Conservation (phyloP, 2,329 filamentous ascomycete species). For the Harringtonia aguacate region DNA sequence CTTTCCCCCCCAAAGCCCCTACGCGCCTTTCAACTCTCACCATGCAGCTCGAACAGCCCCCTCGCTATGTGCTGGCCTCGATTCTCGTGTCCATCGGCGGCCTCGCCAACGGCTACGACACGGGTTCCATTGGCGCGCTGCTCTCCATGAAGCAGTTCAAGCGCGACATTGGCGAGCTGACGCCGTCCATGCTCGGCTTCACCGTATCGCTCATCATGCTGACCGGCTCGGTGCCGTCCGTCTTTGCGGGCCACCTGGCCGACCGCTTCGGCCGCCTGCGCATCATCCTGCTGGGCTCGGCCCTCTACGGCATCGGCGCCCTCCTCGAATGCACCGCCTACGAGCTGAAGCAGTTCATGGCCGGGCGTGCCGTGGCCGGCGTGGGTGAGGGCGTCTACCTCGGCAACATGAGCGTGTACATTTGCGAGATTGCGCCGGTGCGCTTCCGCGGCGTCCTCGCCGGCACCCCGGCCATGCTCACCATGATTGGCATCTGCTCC, state of each 20-base stretch:
- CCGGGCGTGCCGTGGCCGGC: slow-evolving; percentile 44
- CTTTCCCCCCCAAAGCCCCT: too few relatives aligned
- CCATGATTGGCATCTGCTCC: slow-evolving; percentile 35
- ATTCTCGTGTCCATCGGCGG: slow-evolving; percentile 21
- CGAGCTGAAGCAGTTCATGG: slow-evolving; percentile 39
- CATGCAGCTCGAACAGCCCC: not conserved
- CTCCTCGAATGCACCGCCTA: slow-evolving; percentile 37
- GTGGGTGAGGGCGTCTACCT: slow-evolving; percentile 49
- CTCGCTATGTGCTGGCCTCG: slow-evolving; percentile 22
- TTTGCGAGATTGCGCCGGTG: slow-evolving; percentile 49
- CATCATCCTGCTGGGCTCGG: slow-evolving; percentile 43
- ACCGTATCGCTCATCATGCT: slow-evolving; percentile 54
- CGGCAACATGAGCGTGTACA: slow-evolving; percentile 19
- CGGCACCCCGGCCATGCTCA: slow-evolving; percentile 40
- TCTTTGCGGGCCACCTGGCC: slow-evolving; percentile 45
- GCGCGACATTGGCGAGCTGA: slow-evolving; percentile 30
- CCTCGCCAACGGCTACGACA: slow-evolving; percentile 25
- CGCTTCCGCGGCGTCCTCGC: slow-evolving; percentile 37
- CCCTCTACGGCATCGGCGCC: slow-evolving; percentile 41
- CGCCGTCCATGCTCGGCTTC: slow-evolving; percentile 42
- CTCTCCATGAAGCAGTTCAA: slow-evolving; percentile 22
- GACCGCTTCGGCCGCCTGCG: slow-evolving; percentile 46
- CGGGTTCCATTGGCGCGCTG: slow-evolving; percentile 23
- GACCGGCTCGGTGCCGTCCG: slow-evolving; percentile 48
- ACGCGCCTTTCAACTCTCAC: not conserved